Evolutionary conservation across 2,329 filamentous ascomycete genomes (phyloP), one percentile per base, ranked within the genome.

Genomic region (Calonectria leucothoes): DNA sequence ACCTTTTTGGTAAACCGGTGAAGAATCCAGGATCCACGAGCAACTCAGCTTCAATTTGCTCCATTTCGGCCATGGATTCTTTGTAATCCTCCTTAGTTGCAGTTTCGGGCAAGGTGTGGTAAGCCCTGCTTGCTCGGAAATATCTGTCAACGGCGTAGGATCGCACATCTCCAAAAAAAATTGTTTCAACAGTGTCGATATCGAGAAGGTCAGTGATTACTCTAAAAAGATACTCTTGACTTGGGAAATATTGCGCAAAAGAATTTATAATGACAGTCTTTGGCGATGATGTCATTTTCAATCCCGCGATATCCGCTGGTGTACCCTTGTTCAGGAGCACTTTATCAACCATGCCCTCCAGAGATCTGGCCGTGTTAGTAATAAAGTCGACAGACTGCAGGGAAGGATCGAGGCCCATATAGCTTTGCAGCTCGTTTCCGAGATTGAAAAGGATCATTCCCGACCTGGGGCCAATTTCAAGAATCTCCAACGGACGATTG

Each of bases 211-310:
- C 71, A 0, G 76, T 33, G 0, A 80, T 42, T 1, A 79, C 69
- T 6, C 70, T 66, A 0, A 64, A 27, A 0, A 82, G 23, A 17
- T 82, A 82, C 1, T 78, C 75, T 14, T 68, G 73, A 12, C 59
- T 78, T 11, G 80, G 80, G 42, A 82, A 82, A 37, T 82, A 81
- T 25, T 82, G 80, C 0, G 70, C 76, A 0, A 82, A 80, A 0
- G 81, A 82, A 57, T 82, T 82, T 33, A 82, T 8, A 7, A 83
- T 59, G 11, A 80, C 77, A 2, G 80, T 42, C 0, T 76, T 66
- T 0, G 80, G 72, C 0, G 67, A 63, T 2, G 70, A 2, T 37
- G 42, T n/a, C 4, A 7, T 10, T 1, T 80, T 4, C 31, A 37
- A 37, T 37, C 65, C 55, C 4, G 17, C 11, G n/a, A 78, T 33